These are phyloP conservation scores for Sphaceloma murrayae DNA, from an alignment of 2,329 filamentous ascomycete species.

Conservation along the genomic window DNA sequence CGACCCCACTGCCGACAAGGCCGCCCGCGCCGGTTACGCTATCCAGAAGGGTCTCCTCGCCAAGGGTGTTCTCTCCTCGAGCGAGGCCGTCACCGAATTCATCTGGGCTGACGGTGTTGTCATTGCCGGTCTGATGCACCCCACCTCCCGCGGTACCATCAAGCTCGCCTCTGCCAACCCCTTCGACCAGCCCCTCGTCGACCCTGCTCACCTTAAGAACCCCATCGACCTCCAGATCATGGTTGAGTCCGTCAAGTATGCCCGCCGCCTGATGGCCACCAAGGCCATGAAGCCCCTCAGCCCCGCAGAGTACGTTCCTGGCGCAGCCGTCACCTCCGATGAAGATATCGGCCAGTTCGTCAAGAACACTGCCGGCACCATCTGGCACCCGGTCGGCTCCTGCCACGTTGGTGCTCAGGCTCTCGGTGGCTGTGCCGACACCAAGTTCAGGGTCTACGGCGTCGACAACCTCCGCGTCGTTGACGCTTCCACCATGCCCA, in stretches of 20 bases:
- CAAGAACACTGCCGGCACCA: conserved; percentile 12
- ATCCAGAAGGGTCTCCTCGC: conserved; percentile 23
- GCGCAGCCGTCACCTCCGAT: background rate
- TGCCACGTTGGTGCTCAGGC: conserved; percentile 30
- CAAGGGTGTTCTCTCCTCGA: conserved; percentile 21
- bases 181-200: conserved; percentile 30
- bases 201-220: conserved; percentile 38
- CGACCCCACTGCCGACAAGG: conserved; percentile 16
- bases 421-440: conserved; percentile 24
- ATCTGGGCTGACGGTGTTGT: conserved; percentile 27
- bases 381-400: conserved; percentile 24
- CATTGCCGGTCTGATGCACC: conserved; percentile 37
- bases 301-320: conserved; percentile 20
- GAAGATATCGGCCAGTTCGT: conserved; percentile 25
- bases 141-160: conserved; percentile 38
- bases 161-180: conserved; percentile 34
- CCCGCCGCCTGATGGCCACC: conserved; percentile 24
- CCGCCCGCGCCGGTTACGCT: conserved; percentile 21
- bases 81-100: conserved; percentile 25
- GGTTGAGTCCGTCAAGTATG: conserved; percentile 25
- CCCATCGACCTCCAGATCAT: conserved; percentile 31
- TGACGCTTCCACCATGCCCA: conserved; percentile 25
- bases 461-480: conserved; percentile 23
- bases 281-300: conserved; percentile 21
- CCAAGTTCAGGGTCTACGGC: conserved; percentile 23